Evolutionary conservation across 2,329 filamentous ascomycete species (phyloP), one percentile per base, ranked within the genome.

Genomic region (Sporothrix protearum): DNA sequence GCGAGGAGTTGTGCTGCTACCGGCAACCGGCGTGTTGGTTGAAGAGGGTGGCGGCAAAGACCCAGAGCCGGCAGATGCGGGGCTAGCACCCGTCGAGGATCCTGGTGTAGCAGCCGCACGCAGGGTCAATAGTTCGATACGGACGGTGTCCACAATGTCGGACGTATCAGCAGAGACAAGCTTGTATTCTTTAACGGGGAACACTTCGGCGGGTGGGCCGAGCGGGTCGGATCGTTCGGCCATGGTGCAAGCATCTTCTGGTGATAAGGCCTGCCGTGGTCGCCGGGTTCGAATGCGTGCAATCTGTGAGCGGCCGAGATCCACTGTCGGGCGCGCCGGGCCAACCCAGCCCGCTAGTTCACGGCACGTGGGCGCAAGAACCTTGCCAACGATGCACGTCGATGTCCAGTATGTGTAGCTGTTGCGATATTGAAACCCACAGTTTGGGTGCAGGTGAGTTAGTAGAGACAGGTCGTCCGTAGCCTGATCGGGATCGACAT

Each of bases 391-490:
- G 71, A 93, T 91, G 75, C 86, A 91, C 25, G 86, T 83, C 14
- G 88, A 86, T 2, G 90, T 88, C 91, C 91, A 94, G 82, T 93
- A 94, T 0, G 91, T 93, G 77, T 91, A 90, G 71, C 88, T 89
- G 76, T 83, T 86, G 72, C 89, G 89, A 78, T 93, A 93, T 80
- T 94, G 91, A 77, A 94, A 93, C 19, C 91, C 91, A 74, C 89
- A 89, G 75, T 89, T 84, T 0, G 90, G 89, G 72, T 90, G 86
- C 75, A 90, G 84, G 76, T 92, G 89, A 0, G 88, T 90, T 9
- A 94, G 84, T 45, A 90, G 84, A 12, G 89, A 88, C 19, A 93
- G 85, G 8, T 88, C 83, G 73, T 90, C 87, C 5, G 87, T 88
- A 2, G 88, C 88, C 3, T 85, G 85, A 77, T 92, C 90, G 1